Evolutionary conservation across 208 protist genomes (phyloP).

Genomic region (Novymonas esmeraldas): DNA sequence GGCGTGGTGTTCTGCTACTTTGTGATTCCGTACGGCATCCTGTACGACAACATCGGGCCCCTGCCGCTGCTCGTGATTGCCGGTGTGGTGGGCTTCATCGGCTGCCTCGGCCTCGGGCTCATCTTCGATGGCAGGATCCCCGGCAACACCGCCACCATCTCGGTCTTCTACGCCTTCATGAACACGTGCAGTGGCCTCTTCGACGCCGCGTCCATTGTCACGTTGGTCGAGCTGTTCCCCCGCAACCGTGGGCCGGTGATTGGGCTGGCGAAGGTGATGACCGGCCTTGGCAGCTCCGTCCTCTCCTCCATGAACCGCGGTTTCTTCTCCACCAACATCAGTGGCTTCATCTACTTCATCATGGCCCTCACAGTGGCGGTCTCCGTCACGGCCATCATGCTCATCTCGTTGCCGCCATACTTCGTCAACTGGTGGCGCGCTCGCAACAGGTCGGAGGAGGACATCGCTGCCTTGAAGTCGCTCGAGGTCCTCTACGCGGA

Average conservation of each 20-base stretch:
- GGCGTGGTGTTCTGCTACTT: slow-evolving; percentile 75
- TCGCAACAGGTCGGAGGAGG: slow-evolving; percentile 43
- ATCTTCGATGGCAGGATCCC: slow-evolving; percentile 47
- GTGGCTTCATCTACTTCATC: slow-evolving; percentile 72
- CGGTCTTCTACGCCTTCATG: slow-evolving; percentile 70
- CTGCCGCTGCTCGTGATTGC: slow-evolving; percentile 40
- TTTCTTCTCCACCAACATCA: slow-evolving; percentile 56
- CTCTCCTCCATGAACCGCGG: slow-evolving; percentile 56
- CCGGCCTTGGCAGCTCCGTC: slow-evolving; percentile 70
- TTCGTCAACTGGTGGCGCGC: slow-evolving; percentile 66
- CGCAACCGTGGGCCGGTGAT: slow-evolving; percentile 71
- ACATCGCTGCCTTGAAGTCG: slow-evolving; percentile 38
- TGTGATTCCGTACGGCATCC: slow-evolving; percentile 59
- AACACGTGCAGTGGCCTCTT: slow-evolving; percentile 62
- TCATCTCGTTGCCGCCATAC: slow-evolving; percentile 63
- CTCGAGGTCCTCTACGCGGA: slow-evolving; percentile 42
- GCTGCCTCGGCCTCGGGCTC: slow-evolving; percentile 55
- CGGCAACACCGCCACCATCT: slow-evolving; percentile 58
- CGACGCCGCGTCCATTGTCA: slow-evolving; percentile 58
- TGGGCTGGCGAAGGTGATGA: slow-evolving; percentile 73
- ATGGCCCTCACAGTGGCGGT: slow-evolving; percentile 54
- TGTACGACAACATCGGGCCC: slow-evolving; percentile 61
- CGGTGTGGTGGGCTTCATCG: slow-evolving; percentile 40
- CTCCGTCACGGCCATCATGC: slow-evolving; percentile 25
- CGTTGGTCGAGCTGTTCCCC: slow-evolving; percentile 59